Evolutionary conservation across 2,329 filamentous ascomycete genomes (phyloP), one percentile per base, ranked within the genome.

Genomic region (Escovopsis sp.): DNA sequence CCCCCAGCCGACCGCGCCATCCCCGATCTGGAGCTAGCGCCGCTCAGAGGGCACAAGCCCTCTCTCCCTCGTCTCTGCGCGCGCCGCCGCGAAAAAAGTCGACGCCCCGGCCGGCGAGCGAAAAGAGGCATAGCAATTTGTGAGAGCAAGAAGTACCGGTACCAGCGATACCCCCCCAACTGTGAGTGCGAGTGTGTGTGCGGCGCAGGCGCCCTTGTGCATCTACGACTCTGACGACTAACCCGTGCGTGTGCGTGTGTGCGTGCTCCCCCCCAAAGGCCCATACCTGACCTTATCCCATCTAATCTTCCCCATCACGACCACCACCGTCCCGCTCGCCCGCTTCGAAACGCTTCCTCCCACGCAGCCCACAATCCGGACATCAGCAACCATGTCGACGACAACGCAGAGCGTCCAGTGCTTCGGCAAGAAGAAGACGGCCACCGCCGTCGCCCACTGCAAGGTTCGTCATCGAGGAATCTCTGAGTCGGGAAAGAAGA

Each of bases 391-490:
- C 69, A 85, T 86, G 80, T 81, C 83, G 69, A 72, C 75, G 61
- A 15, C 15, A 15, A 72, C 75, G 59, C 81, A 84, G 72, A 83
- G 78, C 70, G 83, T 87, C 62, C 87, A 94, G 80, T 94, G 87
- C 84, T 95, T 96, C 84, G 88, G 88, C 82, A 95, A 95, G 82
- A 88, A 88, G 79, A 86, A 85, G 78, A 87, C 80, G 65, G 86
- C 86, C 60, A 85, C 81, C 53, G 81, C 80, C 63, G 86, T 93
- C 72, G 86, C 85, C 68, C 85, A 89, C 75, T 89, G 84, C 82
- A 88, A 89, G 80, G 80, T 85, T 75, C 39, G 44, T 46, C 36
- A 18, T 36, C 32, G n/a, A 7, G 30, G 12, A 5, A 6, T 30
- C 2, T 37, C 39, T 23, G 39, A 36, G 23, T 36, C 10, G 35